Evolutionary conservation across 805 yeast species (phyloP), one percentile per base, ranked within the genome.

Genomic region (Saturnispora zaruensis): DNA sequence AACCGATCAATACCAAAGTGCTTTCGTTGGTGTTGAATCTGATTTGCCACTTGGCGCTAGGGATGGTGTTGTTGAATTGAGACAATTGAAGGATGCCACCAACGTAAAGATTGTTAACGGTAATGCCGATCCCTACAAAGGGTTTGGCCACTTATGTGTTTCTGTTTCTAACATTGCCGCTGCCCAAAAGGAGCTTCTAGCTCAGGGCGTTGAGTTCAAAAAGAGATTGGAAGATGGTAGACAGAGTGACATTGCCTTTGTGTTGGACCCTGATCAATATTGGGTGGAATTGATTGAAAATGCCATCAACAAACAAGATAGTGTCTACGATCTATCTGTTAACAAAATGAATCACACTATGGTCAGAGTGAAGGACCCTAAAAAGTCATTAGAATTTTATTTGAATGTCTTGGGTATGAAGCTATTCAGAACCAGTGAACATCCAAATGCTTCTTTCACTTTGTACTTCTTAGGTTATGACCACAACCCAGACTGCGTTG

Each of bases 91-190:
- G 86, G 84, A 66, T 66, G 80, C 72, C 2, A 64, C 68, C 7
- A 26, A 41, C 21, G 48, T 44, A 1, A 88, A 73, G 68, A 66
- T 84, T 45, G 84, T 78, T 69, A 84, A 83, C 62, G 99, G 99
- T 52, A 91, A 93, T 64, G 79, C 74, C 7, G 88, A 83, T 48
- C 91, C 95, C 37, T 72, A 79, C 65, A 77, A 91, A 57, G 98
- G 99, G 0, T 91, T 90, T 62, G 99, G 99, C 21, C 99, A 91
- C 68, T 81, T 89, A 52, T 88, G 96, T 67, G 69, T 91, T 57
- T 75, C 96, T 1, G 96, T 90, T 14, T 87, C 87, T 57, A 82
- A 90, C 68, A 78, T 91, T 51, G 80, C 68, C 48, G 75, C 64
- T 9, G 70, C 81, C 5, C 88, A 91, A 66, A 68, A 69, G 38